phyloP scores from a whole-genome alignment of 805 yeast species.

The Yarrowia deformans region DNA sequence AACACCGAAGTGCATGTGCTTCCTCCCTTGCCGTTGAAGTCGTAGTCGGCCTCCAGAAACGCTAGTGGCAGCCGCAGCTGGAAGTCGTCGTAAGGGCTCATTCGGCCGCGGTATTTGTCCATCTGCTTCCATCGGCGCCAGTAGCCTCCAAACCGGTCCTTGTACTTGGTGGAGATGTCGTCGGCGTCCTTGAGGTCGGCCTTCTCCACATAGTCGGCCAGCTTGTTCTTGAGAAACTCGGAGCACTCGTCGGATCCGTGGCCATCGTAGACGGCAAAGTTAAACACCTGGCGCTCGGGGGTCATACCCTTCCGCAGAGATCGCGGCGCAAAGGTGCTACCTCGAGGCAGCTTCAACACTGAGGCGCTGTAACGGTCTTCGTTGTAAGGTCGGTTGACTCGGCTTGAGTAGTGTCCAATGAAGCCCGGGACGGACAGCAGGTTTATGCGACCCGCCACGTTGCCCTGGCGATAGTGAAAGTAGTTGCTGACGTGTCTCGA shows the following conservation, averaged over 20 bases:
- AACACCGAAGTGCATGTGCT: constrained; percentile 76
- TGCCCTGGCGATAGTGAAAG: constrained; percentile 37
- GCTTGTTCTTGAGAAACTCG: constrained; percentile 60
- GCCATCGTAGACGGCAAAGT: constrained; percentile 86
- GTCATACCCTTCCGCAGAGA: constrained; percentile 39
- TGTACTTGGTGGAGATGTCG: constrained; percentile 62
- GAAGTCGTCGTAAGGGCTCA: constrained; percentile 60
- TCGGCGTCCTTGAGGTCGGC: constrained; percentile 52
- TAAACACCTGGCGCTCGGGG: constrained; percentile 58
- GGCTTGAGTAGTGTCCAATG: constrained; percentile 78
- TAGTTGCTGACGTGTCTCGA: constrained; percentile 35
- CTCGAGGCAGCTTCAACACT: constrained; percentile 59
- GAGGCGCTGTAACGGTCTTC: constrained; percentile 82
- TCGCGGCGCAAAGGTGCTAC: constrained; percentile 46
- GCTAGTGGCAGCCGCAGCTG: constrained; percentile 67
- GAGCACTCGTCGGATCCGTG: constrained; percentile 90
- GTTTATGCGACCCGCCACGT: constrained; percentile 57
- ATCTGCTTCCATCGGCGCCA: constrained; percentile 79
- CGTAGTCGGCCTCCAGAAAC: constrained; percentile 70
- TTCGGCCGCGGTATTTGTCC: constrained; percentile 49
- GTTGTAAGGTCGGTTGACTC: constrained; percentile 78
- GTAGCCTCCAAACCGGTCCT: constrained; percentile 72
- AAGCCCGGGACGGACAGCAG: constrained; percentile 70
- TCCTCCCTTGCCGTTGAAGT: constrained; percentile 59
- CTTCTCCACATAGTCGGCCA: constrained; percentile 62